These are phyloP conservation scores for Heterobasidion occidentale DNA, from an alignment of 1,284 basidiomycete species.

Conservation along the genomic window DNA sequence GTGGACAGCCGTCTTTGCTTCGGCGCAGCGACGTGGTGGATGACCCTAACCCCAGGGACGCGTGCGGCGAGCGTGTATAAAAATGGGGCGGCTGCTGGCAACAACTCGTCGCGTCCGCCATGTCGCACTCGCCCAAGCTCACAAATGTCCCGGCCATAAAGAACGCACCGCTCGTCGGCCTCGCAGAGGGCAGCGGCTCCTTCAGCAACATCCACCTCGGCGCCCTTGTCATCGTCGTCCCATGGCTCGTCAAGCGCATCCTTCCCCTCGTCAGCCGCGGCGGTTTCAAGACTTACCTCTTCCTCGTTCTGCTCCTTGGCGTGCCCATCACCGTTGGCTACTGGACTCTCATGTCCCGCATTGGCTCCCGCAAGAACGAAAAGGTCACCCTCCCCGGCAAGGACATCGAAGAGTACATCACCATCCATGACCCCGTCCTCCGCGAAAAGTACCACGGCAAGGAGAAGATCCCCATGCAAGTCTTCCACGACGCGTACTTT, in stretches of 20 bases:
- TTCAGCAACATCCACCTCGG: constrained; percentile 84
- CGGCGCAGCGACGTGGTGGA: not conserved
- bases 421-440: constrained; percentile 80
- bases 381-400: constrained; percentile 85
- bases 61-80: not conserved
- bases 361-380: constrained; percentile 79
- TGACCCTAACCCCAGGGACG: not conserved
- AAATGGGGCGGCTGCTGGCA: not conserved
- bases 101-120: constrained; percentile 14
- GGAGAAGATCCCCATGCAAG: constrained; percentile 96
- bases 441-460: constrained; percentile 72
- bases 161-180: constrained; percentile 76
- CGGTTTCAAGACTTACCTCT: constrained; percentile 79
- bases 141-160: constrained; percentile 65
- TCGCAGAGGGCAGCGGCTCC: constrained; percentile 81
- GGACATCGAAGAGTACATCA: constrained; percentile 86
- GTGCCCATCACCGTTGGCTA: constrained; percentile 80
- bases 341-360: constrained; percentile 85
- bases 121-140: constrained; percentile 44
- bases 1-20: not conserved
- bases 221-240: constrained; percentile 66
- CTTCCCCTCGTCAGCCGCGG: constrained; percentile 73
- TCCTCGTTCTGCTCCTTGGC: constrained; percentile 70
- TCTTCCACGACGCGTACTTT: constrained; percentile 97
- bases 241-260: constrained; percentile 75